Evolutionary conservation across 1,284 basidiomycete species (phyloP), one percentile per base, ranked within the genome.

Genomic region (Ceratobasidium sp.): DNA sequence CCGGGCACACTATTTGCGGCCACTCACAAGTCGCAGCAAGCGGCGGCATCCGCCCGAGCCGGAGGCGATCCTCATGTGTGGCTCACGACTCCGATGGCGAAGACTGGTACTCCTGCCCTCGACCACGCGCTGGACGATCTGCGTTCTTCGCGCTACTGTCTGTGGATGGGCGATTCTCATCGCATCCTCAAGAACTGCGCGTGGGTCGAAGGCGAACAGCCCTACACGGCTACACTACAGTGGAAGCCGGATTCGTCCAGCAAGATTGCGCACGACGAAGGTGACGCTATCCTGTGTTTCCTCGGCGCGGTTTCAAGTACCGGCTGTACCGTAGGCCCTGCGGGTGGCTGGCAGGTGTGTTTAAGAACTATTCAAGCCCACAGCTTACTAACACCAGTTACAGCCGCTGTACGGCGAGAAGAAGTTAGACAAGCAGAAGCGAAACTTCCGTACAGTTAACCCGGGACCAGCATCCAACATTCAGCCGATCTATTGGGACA

Each of bases 111-210:
- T 18, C 46, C 46, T 49, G 46, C 46, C 46, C 46, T 61, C 58
- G 13, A 61, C 58, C 13, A 61, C 13, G 58, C 58, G 23, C 26
- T 61, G n/a, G 13, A 61, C 13, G 58, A 61, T 39, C 58, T 61
- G 13, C 58, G 26, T 23, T 26, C 58, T 39, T 61, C 58, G 39
- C n/a, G 58, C 15, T 39, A 61, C 26, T 23, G n/a, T 33, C 15
- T 61, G 7, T 61, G 58, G 58, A 61, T 61, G 13, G 58, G 58
- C 26, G 26, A 61, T 39, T 26, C 58, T 39, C 20, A 61, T 15
- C 26, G 39, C 13, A 61, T 61, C 58, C 15, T 28, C 39, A 39
- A 61, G 26, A 61, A 26, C 26, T 61, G 58, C 39, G 58, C 15
- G 26, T 61, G 58, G 58, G 13, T 15, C 6, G 26, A 26, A 5